These are phyloP conservation scores for Allomyces javanicus DNA, from an alignment of 192 early-diverging fungal species.

Conservation along the genomic window DNA sequence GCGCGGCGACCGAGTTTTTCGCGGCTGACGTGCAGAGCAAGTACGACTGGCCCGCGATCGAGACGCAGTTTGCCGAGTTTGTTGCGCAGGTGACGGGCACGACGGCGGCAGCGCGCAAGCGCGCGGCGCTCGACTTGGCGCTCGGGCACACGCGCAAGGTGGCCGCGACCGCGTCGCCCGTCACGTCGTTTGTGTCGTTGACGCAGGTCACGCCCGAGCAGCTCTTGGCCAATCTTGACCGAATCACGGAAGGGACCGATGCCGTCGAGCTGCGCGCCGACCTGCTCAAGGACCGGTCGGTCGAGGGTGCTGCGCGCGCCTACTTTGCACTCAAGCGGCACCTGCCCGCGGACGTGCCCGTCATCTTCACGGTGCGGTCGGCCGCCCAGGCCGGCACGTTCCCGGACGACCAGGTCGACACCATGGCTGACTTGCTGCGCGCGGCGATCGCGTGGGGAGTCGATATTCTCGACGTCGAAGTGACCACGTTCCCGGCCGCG, in stretches of 20 bases:
- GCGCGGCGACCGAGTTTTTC: constrained; percentile 66
- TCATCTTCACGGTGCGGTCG: constrained; percentile 87
- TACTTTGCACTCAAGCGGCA: constrained; percentile 34
- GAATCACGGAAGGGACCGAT: constrained; percentile 56
- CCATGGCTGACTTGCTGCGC: constrained; percentile 42
- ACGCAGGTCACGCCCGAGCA: constrained; percentile 35
- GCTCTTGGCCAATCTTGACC: constrained; percentile 27
- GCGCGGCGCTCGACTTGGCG: background rate
- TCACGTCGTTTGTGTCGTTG: constrained; percentile 69
- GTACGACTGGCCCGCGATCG: constrained; percentile 44
- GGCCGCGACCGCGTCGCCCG: background rate
- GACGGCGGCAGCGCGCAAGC: background rate
- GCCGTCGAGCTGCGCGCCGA: constrained; percentile 89
- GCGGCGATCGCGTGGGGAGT: constrained; percentile 67
- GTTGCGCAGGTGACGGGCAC: constrained; percentile 37
- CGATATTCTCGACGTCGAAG: constrained; percentile 84
- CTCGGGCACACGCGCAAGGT: background rate
- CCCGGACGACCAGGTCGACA: constrained; percentile 35
- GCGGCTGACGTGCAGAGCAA: constrained; percentile 22
- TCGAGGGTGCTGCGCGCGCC: background rate
- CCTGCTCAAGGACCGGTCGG: constrained; percentile 26
- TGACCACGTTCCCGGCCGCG: constrained; percentile 8
- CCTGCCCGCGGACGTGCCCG: constrained; percentile 42
- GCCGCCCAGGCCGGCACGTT: constrained; percentile 71
- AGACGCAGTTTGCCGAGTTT: constrained; percentile 53